Percentiles rank a stretch among this genome's conserved stretches.
These are phyloP conservation scores for Capronia americana DNA, from an alignment of 2,329 filamentous ascomycete species.

Conservation along the genomic window DNA sequence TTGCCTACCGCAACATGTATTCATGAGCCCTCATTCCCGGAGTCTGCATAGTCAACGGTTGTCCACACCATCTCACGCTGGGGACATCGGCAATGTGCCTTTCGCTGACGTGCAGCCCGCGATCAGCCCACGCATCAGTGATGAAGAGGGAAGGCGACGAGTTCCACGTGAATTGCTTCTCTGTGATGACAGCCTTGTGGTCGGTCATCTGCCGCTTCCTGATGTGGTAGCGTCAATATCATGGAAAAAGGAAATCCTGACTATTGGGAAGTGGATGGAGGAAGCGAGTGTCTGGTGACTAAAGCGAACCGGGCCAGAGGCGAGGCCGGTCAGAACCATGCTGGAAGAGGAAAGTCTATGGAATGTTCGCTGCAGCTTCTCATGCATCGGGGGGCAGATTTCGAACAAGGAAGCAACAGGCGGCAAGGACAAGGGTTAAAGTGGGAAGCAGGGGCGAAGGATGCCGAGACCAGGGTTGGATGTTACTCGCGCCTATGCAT, in stretches of 20 bases:
- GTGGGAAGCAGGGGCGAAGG: background rate
- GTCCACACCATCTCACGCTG: background rate
- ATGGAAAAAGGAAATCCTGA: constrained; percentile 6
- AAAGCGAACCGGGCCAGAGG: background rate
- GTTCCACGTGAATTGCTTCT: background rate
- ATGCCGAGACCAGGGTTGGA: background rate
- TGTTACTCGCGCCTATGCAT: background rate
- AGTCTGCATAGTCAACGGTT: background rate
- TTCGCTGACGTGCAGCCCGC: too few relatives aligned
- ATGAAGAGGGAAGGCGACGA: background rate
- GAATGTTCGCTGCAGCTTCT: constrained; percentile 21
- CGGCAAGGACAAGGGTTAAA: constrained; percentile 13
- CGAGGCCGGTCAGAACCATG: background rate
- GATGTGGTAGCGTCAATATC: background rate
- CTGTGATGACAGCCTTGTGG: background rate
- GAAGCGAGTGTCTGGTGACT: constrained; percentile 2
- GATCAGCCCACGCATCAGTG: background rate
- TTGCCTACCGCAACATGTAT: background rate
- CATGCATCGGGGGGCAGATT: background rate
- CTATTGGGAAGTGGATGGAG: background rate
- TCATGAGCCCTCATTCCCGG: too few relatives aligned
- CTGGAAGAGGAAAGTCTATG: constrained; percentile 16
- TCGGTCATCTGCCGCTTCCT: background rate
- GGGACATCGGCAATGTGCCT: background rate
- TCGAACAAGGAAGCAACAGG: constrained; percentile 1